Conservation (phyloP, 2,329 filamentous ascomycete species). For the Tolypocladium tundrense region DNA sequence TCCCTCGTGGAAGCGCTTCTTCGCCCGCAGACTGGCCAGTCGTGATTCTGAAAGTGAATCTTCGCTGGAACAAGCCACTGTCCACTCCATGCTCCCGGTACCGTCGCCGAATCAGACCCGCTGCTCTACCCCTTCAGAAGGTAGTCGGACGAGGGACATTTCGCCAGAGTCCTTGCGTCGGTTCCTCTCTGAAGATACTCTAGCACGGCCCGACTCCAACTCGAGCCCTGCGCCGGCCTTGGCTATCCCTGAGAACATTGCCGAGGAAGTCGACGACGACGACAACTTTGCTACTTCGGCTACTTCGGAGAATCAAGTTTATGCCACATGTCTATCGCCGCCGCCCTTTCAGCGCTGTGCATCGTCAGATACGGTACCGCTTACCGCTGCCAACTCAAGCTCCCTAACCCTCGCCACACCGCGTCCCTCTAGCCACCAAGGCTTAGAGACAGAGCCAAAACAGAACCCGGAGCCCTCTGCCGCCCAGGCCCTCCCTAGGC, state of each 20-base stretch:
- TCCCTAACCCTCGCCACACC: slow-evolving; percentile 14
- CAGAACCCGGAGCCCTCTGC: slow-evolving; percentile 11
- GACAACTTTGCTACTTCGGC: slow-evolving; percentile 52
- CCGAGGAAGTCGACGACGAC: slow-evolving; percentile 40
- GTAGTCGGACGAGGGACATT: slow-evolving; percentile 37
- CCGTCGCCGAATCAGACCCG: neutral
- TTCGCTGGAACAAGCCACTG: slow-evolving; percentile 1
- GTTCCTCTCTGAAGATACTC: slow-evolving; percentile 38
- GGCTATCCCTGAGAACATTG: slow-evolving; percentile 24
- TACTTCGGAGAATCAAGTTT: slow-evolving; percentile 31
- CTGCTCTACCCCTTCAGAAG: slow-evolving; percentile 20
- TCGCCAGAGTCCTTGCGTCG: slow-evolving; percentile 45
- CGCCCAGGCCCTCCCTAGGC: slow-evolving; percentile 10
- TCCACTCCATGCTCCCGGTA: slow-evolving; percentile 1
- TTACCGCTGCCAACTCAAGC: slow-evolving; percentile 11
- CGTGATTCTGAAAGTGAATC: slow-evolving; percentile 19
- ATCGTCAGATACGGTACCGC: slow-evolving; percentile 17
- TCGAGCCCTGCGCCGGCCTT: slow-evolving; percentile 19
- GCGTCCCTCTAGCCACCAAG: slow-evolving; percentile 6
- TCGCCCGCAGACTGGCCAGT: slow-evolving; percentile 29
- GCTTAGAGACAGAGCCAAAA: slow-evolving; percentile 4
- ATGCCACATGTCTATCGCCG: slow-evolving; percentile 39
- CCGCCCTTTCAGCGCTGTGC: slow-evolving; percentile 35
- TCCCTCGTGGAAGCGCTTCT: slow-evolving; percentile 42
- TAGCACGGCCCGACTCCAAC: slow-evolving; percentile 15